Evolutionary conservation across 441 rosid species (phyloP).

Genomic region (Adansonia madagascariensis): DNA sequence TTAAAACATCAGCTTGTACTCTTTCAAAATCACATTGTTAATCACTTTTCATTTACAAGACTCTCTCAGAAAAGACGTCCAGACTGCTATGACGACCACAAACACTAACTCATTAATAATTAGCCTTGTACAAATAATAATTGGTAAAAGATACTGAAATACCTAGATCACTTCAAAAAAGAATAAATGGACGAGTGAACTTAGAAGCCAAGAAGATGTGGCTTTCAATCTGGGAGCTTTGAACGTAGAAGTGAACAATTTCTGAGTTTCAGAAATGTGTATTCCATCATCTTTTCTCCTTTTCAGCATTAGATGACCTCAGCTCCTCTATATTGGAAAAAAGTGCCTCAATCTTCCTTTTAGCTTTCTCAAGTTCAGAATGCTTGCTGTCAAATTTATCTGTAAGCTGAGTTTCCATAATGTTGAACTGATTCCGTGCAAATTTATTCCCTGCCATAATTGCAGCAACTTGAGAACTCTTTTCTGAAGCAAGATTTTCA

Average conservation of each 20-base stretch:
- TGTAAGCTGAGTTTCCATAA: constrained; percentile 52
- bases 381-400: constrained; percentile 56
- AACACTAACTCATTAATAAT: neutral
- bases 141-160: neutral
- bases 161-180: neutral
- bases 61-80: neutral
- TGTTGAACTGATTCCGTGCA: constrained; percentile 68
- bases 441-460: constrained; percentile 68
- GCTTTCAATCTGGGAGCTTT: no score
- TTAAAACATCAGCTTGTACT: neutral
- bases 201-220: neutral
- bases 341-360: constrained; percentile 53
- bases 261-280: neutral
- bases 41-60: neutral
- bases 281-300: constrained; percentile 37
- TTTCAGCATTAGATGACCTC: constrained; percentile 54
- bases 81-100: neutral
- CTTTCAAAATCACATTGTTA: neutral
- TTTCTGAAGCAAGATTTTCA: constrained; percentile 54
- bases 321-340: constrained; percentile 54
- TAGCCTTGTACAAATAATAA: neutral
- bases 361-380: constrained; percentile 55
- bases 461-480: constrained; percentile 52
- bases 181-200: neutral
- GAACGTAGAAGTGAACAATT: neutral